phyloP scores from a whole-genome alignment of 306 rosid species.

The Coriaria nepalensis region DNA sequence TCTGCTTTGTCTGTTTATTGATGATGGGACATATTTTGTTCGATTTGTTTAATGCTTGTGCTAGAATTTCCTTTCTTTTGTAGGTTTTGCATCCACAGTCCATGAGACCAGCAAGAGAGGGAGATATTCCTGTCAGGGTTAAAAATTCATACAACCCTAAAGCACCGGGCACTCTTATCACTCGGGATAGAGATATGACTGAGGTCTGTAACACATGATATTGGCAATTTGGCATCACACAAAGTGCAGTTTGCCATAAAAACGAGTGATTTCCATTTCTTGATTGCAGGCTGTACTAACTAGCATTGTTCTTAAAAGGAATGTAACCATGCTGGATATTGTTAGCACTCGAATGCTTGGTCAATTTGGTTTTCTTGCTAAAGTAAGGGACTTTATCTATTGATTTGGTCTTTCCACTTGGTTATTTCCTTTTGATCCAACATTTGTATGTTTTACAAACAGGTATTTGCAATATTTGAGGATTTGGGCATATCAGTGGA shows the following conservation, averaged over 20 bases:
- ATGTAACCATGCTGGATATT: constrained; percentile 92
- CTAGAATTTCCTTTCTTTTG: constrained; percentile 11
- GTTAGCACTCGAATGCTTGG: constrained; percentile 98
- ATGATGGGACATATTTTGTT: too few relatives aligned
- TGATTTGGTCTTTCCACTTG: neutral
- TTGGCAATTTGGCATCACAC: neutral
- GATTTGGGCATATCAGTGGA: constrained; percentile 82
- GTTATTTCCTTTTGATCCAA: neutral
- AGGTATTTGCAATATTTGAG: constrained; percentile 85
- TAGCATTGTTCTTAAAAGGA: constrained; percentile 84
- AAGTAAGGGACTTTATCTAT: constrained; percentile 31
- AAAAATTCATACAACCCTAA: constrained; percentile 91
- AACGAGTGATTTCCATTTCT: constrained; percentile 15
- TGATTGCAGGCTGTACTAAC: constrained; percentile 68
- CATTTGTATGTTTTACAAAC: constrained; percentile 5
- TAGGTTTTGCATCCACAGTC: constrained; percentile 99
- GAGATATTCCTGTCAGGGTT: constrained; percentile 93
- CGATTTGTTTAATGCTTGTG: too few relatives aligned
- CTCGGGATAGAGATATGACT: constrained; percentile 78
- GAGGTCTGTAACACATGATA: constrained; percentile 38
- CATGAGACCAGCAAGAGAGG: constrained; percentile 97
- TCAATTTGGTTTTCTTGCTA: constrained; percentile 88
- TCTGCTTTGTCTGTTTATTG: too few relatives aligned
- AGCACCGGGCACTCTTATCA: constrained; percentile 91
- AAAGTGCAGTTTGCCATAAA: neutral